Percentiles rank a stretch among this genome's conserved stretches.
Evolutionary conservation across 768 basidiomycete species (phyloP).

Genomic region (Rhizopogon vesiculosus): DNA sequence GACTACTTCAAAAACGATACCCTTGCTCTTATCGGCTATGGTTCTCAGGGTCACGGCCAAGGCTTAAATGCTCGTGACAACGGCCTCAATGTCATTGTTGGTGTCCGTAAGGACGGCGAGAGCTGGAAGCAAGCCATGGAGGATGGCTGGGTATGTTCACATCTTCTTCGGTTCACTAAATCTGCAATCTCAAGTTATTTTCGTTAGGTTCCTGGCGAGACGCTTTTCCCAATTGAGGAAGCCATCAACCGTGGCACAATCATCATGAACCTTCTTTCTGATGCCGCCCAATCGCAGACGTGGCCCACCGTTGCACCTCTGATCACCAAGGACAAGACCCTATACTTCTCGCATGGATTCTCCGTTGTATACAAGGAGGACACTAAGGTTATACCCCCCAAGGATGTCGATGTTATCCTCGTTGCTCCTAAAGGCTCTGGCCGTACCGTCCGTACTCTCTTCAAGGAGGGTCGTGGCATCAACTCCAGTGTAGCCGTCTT

Average conservation of each 20-base stretch:
- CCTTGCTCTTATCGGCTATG: slow-evolving; percentile 97
- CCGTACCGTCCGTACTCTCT: slow-evolving; percentile 97
- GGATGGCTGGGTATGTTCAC: slow-evolving; percentile 84
- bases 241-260: slow-evolving; percentile 94
- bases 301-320: slow-evolving; percentile 88
- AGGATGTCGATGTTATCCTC: slow-evolving; percentile 97
- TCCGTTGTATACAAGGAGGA: slow-evolving; percentile 98
- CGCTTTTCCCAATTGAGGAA: slow-evolving; percentile 96
- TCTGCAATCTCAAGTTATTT: background rate
- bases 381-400: slow-evolving; percentile 88
- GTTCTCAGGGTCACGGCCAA: slow-evolving; percentile 98
- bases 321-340: slow-evolving; percentile 99
- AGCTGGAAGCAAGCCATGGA: slow-evolving; percentile 94
- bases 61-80: slow-evolving; percentile 99
- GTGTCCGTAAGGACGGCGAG: slow-evolving; percentile 95
- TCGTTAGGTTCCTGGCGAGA: slow-evolving; percentile 85
- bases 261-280: slow-evolving; percentile 99
- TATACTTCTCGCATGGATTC: slow-evolving; percentile 99
- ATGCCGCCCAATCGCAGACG: slow-evolving; percentile 97
- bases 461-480: slow-evolving; percentile 99
- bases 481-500: slow-evolving; percentile 93
- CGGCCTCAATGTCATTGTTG: slow-evolving; percentile 96
- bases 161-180: background rate
- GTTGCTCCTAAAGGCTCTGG: slow-evolving; percentile 99
- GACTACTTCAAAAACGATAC: slow-evolving; percentile 99